phyloP scores from a whole-genome alignment of 2,329 filamentous ascomycete species.

The Trichophyton equinum region DNA sequence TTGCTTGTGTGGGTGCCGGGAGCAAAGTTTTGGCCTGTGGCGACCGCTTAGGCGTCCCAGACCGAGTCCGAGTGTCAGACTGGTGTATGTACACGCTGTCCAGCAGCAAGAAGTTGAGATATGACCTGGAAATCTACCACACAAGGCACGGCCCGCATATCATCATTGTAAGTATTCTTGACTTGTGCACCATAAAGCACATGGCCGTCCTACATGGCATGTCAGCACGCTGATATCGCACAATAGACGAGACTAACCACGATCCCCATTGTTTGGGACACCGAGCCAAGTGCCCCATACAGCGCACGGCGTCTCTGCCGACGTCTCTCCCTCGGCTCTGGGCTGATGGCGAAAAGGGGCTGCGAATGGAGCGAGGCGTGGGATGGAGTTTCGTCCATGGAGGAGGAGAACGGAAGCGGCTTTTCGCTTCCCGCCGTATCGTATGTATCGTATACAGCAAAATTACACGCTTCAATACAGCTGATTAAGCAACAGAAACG shows the following conservation, averaged over 20 bases:
- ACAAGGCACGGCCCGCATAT: not conserved
- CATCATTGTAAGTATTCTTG: not conserved
- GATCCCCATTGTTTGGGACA: not conserved
- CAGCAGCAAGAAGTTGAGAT: not conserved
- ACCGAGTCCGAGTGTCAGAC: not conserved
- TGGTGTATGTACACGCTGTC: too few relatives aligned
- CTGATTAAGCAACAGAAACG: not conserved
- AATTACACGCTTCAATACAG: not conserved
- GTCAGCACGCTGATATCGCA: not conserved
- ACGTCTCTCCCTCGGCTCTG: too few relatives aligned
- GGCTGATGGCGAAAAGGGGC: not conserved
- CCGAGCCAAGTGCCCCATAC: not conserved
- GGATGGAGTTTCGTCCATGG: not conserved
- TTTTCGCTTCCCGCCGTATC: not conserved
- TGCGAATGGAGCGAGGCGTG: not conserved
- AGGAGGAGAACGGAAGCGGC: not conserved
- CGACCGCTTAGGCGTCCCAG: not conserved
- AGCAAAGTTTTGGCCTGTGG: not conserved
- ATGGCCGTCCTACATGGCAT: not conserved
- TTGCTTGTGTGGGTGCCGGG: not conserved
- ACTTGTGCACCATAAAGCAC: not conserved
- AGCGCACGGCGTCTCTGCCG: not conserved
- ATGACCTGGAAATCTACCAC: not conserved
- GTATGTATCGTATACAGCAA: not conserved
- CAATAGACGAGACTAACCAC: not conserved